Conservation (phyloP, 495 filamentous ascomycete genomes). For the Penicillium roqueforti region DNA sequence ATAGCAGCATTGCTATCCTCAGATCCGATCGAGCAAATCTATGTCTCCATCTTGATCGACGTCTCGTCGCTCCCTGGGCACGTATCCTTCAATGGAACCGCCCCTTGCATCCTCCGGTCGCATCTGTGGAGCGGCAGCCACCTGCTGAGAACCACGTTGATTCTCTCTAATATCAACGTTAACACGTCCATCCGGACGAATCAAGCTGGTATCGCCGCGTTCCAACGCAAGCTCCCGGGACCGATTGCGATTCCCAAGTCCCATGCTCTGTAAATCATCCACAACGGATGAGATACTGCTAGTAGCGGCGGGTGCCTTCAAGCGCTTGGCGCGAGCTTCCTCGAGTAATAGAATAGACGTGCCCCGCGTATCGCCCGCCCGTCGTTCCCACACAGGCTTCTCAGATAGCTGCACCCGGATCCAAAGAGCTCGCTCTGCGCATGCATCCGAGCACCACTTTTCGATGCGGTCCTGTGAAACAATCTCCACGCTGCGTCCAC, state of each 20-base stretch:
- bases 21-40: slow-evolving; percentile 39
- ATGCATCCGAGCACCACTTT: slow-evolving; percentile 82
- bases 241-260: slow-evolving; percentile 26
- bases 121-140: slow-evolving; percentile 27
- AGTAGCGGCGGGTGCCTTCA: slow-evolving; percentile 11
- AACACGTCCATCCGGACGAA: slow-evolving; percentile 32
- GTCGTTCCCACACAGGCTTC: slow-evolving; percentile 71
- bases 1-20: slow-evolving; percentile 7
- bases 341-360: slow-evolving; percentile 52
- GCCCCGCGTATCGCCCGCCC: slow-evolving; percentile 36
- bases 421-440: slow-evolving; percentile 73
- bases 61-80: slow-evolving; percentile 26
- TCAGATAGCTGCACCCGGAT: slow-evolving; percentile 80
- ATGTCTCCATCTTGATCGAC: slow-evolving; percentile 20
- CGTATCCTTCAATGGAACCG: slow-evolving; percentile 46
- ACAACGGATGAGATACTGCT: slow-evolving; percentile 23
- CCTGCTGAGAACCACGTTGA: slow-evolving; percentile 9
- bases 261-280: slow-evolving; percentile 31
- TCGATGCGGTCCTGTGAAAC: slow-evolving; percentile 66
- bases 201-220: slow-evolving; percentile 38
- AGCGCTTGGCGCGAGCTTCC: slow-evolving; percentile 30
- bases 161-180: slow-evolving; percentile 42
- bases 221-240: slow-evolving; percentile 44
- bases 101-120: slow-evolving; percentile 36
- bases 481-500: slow-evolving; percentile 50